Evolutionary conservation across 1,284 basidiomycete species (phyloP).

Genomic region (Irpex lacteus): DNA sequence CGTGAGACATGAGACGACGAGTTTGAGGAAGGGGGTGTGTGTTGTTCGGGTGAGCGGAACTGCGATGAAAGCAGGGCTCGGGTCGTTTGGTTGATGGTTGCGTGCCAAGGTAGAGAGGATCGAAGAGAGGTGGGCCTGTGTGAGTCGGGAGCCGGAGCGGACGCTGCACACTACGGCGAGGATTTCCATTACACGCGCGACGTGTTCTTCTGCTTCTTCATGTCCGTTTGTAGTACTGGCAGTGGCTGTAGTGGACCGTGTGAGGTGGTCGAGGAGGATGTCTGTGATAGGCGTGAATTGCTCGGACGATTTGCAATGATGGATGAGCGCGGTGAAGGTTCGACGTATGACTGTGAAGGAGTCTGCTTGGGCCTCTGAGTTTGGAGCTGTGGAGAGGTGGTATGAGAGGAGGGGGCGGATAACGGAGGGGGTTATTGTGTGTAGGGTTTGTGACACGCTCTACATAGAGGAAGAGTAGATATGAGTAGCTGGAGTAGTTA

Average conservation of each 20-base stretch:
- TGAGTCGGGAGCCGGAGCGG: constrained; percentile 63
- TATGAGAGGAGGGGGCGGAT: constrained; percentile 52
- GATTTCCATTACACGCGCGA: constrained; percentile 44
- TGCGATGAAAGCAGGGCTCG: constrained; percentile 11
- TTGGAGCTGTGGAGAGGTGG: constrained; percentile 43
- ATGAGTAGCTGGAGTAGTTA: neutral
- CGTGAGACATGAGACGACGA: constrained; percentile 47
- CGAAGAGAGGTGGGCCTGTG: constrained; percentile 49
- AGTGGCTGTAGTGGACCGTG: constrained; percentile 3
- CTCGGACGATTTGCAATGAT: constrained; percentile 71
- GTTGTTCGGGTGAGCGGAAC: too few species aligned
- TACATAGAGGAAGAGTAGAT: constrained; percentile 29
- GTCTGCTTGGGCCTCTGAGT: constrained; percentile 29
- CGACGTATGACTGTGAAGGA: constrained; percentile 61
- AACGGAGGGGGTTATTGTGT: constrained; percentile 70
- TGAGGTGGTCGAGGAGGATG: constrained; percentile 39
- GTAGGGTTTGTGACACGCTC: constrained; percentile 77
- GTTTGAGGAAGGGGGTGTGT: constrained; percentile 38
- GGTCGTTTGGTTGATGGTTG: constrained; percentile 29
- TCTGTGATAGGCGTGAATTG: constrained; percentile 64
- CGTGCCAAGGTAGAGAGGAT: constrained; percentile 39
- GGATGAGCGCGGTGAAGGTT: constrained; percentile 75
- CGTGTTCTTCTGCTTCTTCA: constrained; percentile 22
- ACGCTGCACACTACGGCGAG: constrained; percentile 53
- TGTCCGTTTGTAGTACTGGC: neutral